These are phyloP conservation scores for Colletotrichum sp. DNA, from an alignment of 2,329 filamentous ascomycete genomes.

Conservation along the genomic window DNA sequence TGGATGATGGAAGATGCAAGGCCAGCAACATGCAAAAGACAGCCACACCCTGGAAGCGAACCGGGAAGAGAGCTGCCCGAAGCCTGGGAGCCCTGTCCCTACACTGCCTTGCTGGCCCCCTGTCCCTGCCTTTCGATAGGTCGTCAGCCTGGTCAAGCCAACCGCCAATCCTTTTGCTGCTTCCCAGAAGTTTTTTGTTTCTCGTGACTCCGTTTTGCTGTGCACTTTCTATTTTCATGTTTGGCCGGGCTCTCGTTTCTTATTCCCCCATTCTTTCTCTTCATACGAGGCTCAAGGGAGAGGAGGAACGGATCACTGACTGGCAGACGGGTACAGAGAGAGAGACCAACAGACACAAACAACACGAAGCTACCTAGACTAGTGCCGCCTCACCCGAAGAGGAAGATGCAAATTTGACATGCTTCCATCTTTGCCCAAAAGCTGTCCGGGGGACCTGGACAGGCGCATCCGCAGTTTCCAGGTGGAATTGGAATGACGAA, in stretches of 20 bases:
- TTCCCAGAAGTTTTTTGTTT: neutral
- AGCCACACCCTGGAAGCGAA: neutral
- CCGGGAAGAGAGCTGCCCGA: neutral
- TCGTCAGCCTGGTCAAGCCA: neutral
- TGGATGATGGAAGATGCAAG: neutral
- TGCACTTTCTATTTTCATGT: neutral
- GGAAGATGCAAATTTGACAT: neutral
- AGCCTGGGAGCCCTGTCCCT: neutral
- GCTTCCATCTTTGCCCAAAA: neutral
- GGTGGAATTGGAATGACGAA: constrained; percentile 5
- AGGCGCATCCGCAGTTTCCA: neutral
- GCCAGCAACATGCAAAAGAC: neutral
- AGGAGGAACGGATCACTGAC: neutral
- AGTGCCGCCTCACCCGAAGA: neutral
- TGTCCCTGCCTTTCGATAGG: neutral
- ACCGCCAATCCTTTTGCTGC: neutral
- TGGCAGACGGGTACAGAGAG: neutral
- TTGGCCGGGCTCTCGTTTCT: neutral
- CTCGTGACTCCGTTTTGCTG: neutral
- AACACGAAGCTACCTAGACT: neutral
- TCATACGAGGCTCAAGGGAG: neutral
- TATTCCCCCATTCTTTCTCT: neutral
- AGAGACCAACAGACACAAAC: neutral
- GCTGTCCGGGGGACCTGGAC: neutral
- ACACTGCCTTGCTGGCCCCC: neutral